Percentiles rank a stretch among this genome's conserved stretches.
phyloP scores from a whole-genome alignment of 495 filamentous ascomycete species.

The Rhizodiscina lignyota region DNA sequence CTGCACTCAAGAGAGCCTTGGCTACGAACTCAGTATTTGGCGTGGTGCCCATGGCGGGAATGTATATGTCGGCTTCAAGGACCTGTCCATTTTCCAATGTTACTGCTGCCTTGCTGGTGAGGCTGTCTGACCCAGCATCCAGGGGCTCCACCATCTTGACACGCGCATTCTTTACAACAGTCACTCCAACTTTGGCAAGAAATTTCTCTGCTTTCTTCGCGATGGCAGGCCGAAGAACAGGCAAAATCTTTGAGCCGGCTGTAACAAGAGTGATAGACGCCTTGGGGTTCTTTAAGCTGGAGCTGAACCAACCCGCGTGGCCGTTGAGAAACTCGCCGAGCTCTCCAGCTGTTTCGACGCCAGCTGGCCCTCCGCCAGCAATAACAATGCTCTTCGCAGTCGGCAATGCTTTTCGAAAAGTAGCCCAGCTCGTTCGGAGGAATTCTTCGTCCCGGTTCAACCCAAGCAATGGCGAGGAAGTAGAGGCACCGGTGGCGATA shows the following conservation, averaged over 20 bases:
- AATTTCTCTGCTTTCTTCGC: slow-evolving; percentile 24
- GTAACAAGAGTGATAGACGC: slow-evolving; percentile 29
- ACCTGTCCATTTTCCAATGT: slow-evolving; percentile 10
- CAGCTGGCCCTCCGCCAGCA: slow-evolving; percentile 48
- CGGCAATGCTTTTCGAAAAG: slow-evolving; percentile 11
- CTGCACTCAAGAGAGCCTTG: slow-evolving; percentile 16
- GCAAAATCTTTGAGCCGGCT: slow-evolving; percentile 26
- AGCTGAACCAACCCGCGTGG: slow-evolving; percentile 7
- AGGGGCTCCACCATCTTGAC: slow-evolving; percentile 6
- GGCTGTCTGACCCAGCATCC: background rate
- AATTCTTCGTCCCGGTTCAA: slow-evolving; percentile 16
- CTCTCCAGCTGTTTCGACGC: slow-evolving; percentile 42
- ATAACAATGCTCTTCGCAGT: slow-evolving; percentile 35
- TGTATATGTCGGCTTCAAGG: slow-evolving; percentile 29
- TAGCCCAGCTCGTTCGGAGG: slow-evolving; percentile 10
- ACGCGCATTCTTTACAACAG: slow-evolving; percentile 22
- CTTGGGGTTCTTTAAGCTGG: slow-evolving; percentile 16
- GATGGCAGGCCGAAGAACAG: slow-evolving; percentile 21
- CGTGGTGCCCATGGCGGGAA: slow-evolving; percentile 29
- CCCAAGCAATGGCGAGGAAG: slow-evolving; percentile 12
- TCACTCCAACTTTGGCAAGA: slow-evolving; percentile 27
- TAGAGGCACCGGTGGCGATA: slow-evolving; percentile 21
- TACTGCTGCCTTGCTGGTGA: slow-evolving; percentile 8
- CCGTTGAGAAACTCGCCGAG: slow-evolving; percentile 20
- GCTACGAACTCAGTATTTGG: slow-evolving; percentile 31